Base-by-base conservation (phyloP, 768 basidiomycete species). In the Tulasnella sp. region DNA sequence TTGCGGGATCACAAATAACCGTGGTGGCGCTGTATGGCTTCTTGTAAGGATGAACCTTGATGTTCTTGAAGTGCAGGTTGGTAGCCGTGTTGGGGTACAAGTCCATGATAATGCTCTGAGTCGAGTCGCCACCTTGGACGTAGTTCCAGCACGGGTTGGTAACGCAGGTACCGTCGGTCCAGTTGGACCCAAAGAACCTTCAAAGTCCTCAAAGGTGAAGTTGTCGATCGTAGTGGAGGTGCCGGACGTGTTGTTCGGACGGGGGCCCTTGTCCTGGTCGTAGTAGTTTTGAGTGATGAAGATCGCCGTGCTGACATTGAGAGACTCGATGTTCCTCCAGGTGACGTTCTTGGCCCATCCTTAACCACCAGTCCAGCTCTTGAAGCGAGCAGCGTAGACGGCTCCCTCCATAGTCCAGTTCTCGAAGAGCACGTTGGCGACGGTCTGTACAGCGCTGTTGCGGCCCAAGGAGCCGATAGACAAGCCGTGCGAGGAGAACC, bases 71-170 rank as follows among this genome's bases (percentile, higher is more conserved):
- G 10, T 80, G 77, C 38, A 81, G 24, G 62, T 79, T 79, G 68
- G 46, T 75, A 89, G 89, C 87, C 7, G 90, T 91, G 31, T 85
- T 85, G 3, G 88, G 88, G 80, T 90, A 89, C 39, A 91, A 83
- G 82, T 91, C 91, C 44, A 91, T 87, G 72, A 91, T 91, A 9
- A 85, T 86, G 39, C 89, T 89, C 83, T 92, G 90, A 81, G 88
- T 89, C 39, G 90, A 89, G 0, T 90, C 90, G 12, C 90, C 89
- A 31, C 87, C 87, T 2, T 85, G 38, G 27, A 71, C 34, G 73
- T 82, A 85, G 83, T 91, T 90, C 90, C 90, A 91, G 84, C 90
- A 91, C 1, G 90, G 91, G 82, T 91, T 89, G 27, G 83, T 86
- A 34, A 92, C 84, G 81, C 91, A 92, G 0, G 88, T 88, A 14